A percentile compares a stretch with the other conserved stretches of the same genome.
Evolutionary conservation across 176 grass and related monocot genomes (phyloP).

Genomic region (Otatea glauca): DNA sequence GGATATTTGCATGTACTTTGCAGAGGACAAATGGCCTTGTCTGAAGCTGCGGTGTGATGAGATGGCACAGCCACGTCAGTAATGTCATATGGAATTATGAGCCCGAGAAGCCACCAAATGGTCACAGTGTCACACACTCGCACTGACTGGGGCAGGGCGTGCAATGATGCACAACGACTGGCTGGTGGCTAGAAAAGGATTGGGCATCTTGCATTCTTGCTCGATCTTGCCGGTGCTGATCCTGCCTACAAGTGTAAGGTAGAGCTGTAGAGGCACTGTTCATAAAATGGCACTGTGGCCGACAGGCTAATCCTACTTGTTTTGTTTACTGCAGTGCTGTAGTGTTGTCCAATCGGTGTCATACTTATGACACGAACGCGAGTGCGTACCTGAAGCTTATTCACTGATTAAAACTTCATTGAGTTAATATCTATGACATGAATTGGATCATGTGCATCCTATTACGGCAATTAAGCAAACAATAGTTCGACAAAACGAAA

Average conservation of each 20-base stretch:
- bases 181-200: neutral
- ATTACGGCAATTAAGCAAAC: too few species aligned
- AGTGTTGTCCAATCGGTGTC: neutral
- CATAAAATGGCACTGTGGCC: neutral
- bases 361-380: neutral
- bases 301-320: neutral
- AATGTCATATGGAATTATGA: neutral
- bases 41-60: neutral
- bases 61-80: neutral
- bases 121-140: neutral
- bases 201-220: neutral
- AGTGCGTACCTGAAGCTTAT: neutral
- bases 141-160: neutral
- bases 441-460: neutral
- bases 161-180: neutral
- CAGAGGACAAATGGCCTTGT: neutral
- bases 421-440: neutral
- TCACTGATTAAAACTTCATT: too few species aligned
- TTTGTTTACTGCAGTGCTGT: neutral
- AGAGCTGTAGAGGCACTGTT: neutral
- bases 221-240: neutral
- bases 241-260: neutral
- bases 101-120: conserved; percentile 14
- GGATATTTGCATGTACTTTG: neutral
- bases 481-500: too few species aligned